Base-by-base conservation (phyloP, 768 basidiomycete genomes). In the Asterophora parasitica region DNA sequence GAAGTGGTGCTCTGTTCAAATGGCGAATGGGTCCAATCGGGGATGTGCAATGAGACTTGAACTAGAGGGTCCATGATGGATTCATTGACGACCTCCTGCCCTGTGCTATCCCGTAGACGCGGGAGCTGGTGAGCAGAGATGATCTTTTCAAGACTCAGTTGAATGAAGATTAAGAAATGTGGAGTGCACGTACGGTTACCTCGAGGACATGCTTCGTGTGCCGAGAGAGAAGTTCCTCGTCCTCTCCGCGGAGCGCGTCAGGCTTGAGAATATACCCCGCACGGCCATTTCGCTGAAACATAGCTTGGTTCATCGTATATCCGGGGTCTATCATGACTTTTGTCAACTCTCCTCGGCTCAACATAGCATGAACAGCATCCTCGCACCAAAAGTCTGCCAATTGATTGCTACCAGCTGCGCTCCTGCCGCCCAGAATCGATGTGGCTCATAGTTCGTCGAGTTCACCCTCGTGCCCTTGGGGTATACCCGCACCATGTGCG, bases 111-210 rank as follows among this genome's bases (percentile, higher is more conserved):
- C 54, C 82, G 81, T 2, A 82, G 79, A 0, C 82, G 75, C 0
- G 91, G 92, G 0, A 96, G 79, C 57, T 93, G 91, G 63, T 97
- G 94, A 10, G 88, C 93, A 2, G 93, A 95, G 52, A 95, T 85
- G 58, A 75, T 62, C 61, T 65, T n/a, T 26, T 26, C 12, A 13
- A 12, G 31, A 30, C 9, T 20, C 10, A 13, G 43, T 38, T 38
- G 30, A 30, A 34, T 23, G 38, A 31, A 27, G 19, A 44, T 20
- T 16, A 15, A 2, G n/a, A 15, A 20, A 23, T 6, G 6, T 6
- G 23, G 9, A 13, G 17, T 2, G 27, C 15, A 52, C 46, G 31
- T 17, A 86, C 84, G 4, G 77, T 82, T 51, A 93, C 64, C 46
- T 84, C 78, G 6, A 93, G 67, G 44, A 69, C 66, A 56, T 89